These are phyloP conservation scores for Globisporangium heterothallicum DNA, from an alignment of 352 stramenopile species.

Conservation along the genomic window DNA sequence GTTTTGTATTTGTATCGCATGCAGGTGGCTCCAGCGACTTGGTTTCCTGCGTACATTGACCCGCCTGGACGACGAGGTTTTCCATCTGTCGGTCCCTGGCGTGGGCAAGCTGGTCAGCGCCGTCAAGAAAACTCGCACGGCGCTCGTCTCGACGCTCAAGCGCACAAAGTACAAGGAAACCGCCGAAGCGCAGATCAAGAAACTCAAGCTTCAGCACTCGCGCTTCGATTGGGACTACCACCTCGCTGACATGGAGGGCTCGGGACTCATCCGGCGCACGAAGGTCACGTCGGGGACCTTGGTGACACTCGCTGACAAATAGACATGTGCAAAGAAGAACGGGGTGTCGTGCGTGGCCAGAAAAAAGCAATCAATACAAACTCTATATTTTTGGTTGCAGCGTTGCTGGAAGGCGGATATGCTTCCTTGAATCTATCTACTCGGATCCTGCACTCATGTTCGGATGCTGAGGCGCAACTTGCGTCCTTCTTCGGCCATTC, in stretches of 20 bases:
- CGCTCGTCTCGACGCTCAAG: slow-evolving; percentile 37
- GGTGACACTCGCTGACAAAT: slow-evolving; percentile 23
- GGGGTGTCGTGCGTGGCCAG: no score
- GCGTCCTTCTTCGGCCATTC: slow-evolving; percentile 54
- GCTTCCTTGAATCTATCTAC: no score
- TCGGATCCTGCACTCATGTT: no score
- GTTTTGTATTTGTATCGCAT: not conserved
- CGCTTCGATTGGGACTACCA: slow-evolving; percentile 52
- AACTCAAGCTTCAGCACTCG: slow-evolving; percentile 51
- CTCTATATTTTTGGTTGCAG: no score
- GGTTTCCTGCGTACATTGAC: slow-evolving; percentile 47
- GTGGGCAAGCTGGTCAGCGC: slow-evolving; percentile 51
- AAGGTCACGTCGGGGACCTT: slow-evolving; percentile 56
- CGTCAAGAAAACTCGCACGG: slow-evolving; percentile 46
- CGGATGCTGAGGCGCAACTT: slow-evolving; percentile 55
- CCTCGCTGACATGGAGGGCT: slow-evolving; percentile 58
- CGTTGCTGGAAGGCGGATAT: no score
- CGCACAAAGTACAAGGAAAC: slow-evolving; percentile 58
- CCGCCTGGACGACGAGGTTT: slow-evolving; percentile 39
- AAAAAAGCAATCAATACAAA: no score
- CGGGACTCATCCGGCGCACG: slow-evolving; percentile 36
- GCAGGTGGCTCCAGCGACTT: slow-evolving; percentile 38
- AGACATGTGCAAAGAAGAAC: no score
- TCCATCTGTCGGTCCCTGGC: slow-evolving; percentile 46
- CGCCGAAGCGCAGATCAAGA: slow-evolving; percentile 56